Base-by-base conservation (phyloP, 352 stramenopile species). In the Globisporangium cederbergense region DNA sequence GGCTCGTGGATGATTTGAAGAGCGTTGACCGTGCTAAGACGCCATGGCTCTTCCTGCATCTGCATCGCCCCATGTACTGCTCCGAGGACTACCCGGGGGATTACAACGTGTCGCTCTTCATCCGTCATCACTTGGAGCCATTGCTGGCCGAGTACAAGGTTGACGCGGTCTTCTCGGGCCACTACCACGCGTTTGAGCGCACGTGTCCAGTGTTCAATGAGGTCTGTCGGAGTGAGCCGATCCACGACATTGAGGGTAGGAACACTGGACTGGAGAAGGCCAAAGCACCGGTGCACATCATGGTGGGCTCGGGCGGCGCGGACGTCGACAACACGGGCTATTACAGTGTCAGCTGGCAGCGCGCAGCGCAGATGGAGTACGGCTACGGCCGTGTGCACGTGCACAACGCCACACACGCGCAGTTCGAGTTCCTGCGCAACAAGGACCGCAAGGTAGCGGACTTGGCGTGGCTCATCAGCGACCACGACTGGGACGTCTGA, bases 121-220 rank as follows among this genome's bases (percentile, higher is more conserved):
- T 98, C 58, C 83, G 90, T 18, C 70, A 90, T 38, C 84, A 97
- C 66, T 73, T 98, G 53, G 95, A 98, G 68, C 84, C 93, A 30
- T 74, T 98, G 25, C 72, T 98, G 22, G 81, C 77, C 60, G 63
- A 77, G 18, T 77, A 97, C 71, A 81, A 90, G 47, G 95, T 98
- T 22, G 96, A 98, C 65, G 40, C 97, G 16, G 86, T 97, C 55
- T 66, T 98, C 25, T 79, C 87, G 14, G 95, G 92, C 9, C 93
- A 98, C 70, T 91, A 97, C 65, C 95, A 98, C 75, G 89, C 81
- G 9, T 98, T 98, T 64, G 81, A 98, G 49, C 81, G 92, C 49
- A 97, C 81, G 52, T 98, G 94, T 65, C 82, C 88, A n/a, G 82
- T 96, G 32, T 72, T 72, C 47, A 75, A 80, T 10, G 86, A 83